These are phyloP conservation scores for Plasmodium vivax DNA, from an alignment of 169 alveolate species.

Conservation along the genomic window DNA sequence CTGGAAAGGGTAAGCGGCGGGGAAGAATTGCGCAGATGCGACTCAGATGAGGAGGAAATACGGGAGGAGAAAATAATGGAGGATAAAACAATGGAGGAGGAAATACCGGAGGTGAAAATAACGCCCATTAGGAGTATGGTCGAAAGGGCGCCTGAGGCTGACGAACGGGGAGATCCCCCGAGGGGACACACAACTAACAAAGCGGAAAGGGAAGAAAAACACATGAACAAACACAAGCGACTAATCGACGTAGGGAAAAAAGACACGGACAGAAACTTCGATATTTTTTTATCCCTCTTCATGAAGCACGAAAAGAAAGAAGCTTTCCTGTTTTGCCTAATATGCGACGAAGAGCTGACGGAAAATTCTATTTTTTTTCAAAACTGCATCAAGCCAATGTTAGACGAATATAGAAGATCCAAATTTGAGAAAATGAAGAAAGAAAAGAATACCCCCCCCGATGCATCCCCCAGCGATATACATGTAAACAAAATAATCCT, in stretches of 20 bases:
- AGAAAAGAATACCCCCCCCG: not conserved
- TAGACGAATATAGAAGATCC: slow-evolving; percentile 46
- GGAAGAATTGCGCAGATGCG: not conserved
- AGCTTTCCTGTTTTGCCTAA: slow-evolving; percentile 24
- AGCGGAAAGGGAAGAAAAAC: not conserved
- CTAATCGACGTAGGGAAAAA: slow-evolving; percentile 23
- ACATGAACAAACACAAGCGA: slow-evolving; percentile 22
- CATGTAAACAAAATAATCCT: slow-evolving; percentile 39
- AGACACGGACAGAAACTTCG: slow-evolving; percentile 24
- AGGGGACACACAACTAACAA: not conserved
- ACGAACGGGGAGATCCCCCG: not conserved
- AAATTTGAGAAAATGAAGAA: slow-evolving; percentile 44
- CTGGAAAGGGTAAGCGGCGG: not conserved
- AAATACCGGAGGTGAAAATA: not conserved
- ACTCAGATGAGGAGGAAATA: not conserved
- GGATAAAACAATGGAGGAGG: not conserved
- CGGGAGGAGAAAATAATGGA: not conserved
- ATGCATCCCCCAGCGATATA: not conserved
- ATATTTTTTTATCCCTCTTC: slow-evolving; percentile 47
- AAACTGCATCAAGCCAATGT: slow-evolving; percentile 36
- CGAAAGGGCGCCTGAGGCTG: not conserved
- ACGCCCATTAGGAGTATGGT: not conserved
- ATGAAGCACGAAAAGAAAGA: slow-evolving; percentile 55
- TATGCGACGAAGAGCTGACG: slow-evolving; percentile 50
- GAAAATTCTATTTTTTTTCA: slow-evolving; percentile 50